Conservation (phyloP, 306 rosid genomes). For the Cercis canadensis region DNA sequence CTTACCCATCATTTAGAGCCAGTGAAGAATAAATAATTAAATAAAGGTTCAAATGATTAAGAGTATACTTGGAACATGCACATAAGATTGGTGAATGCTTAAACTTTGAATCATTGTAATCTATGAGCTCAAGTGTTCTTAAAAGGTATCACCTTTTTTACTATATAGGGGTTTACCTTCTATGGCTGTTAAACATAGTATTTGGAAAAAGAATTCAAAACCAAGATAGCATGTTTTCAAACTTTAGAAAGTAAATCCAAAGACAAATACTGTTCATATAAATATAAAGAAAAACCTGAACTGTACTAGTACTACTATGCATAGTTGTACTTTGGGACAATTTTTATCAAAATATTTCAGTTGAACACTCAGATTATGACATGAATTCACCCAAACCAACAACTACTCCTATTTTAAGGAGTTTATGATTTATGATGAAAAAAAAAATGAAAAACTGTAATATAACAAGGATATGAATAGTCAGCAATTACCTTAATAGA, state of each 20-base stretch:
- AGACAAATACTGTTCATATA: background rate
- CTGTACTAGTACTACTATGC: too few species aligned
- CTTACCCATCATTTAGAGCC: too few species aligned
- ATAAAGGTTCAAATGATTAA: too few species aligned
- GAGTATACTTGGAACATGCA: too few species aligned
- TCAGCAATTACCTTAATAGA: conserved; percentile 72
- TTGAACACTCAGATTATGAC: background rate
- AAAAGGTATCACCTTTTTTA: too few species aligned
- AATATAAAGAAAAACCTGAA: background rate
- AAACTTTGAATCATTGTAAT: too few species aligned
- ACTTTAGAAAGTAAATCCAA: background rate
- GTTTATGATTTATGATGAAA: background rate
- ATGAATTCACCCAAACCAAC: conserved; percentile 10
- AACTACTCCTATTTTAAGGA: background rate
- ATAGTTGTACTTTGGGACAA: background rate
- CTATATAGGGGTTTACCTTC: too few species aligned
- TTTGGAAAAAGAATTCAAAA: too few species aligned
- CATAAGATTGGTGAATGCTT: too few species aligned
- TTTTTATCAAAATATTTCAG: background rate
- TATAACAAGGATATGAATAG: background rate
- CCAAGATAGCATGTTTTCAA: conserved; percentile 9
- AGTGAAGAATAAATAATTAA: too few species aligned
- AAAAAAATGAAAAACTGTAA: background rate
- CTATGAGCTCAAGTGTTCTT: too few species aligned
- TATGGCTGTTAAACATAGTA: too few species aligned